These are phyloP conservation scores for Aspergillus sergii DNA, from an alignment of 2,329 filamentous ascomycete species.

Conservation along the genomic window DNA sequence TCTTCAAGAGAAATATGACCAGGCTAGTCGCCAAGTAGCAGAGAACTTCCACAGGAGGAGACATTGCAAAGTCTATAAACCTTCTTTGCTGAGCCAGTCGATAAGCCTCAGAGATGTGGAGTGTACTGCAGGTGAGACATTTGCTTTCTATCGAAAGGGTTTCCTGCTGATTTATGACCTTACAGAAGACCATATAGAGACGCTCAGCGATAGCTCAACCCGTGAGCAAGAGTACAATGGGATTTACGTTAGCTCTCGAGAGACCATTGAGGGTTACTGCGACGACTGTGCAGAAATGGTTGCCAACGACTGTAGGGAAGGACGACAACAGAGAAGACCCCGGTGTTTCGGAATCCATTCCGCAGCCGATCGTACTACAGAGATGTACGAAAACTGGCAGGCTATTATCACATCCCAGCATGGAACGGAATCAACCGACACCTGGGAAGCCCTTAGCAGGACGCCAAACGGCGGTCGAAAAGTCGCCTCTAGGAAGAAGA, in stretches of 20 bases:
- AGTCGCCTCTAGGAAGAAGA: neutral
- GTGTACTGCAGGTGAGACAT: neutral
- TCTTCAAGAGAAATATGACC: neutral
- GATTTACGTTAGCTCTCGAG: neutral
- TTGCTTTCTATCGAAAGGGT: neutral
- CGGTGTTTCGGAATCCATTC: neutral
- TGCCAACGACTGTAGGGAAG: neutral
- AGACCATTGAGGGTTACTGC: neutral
- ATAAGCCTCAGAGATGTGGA: neutral
- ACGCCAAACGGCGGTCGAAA: neutral
- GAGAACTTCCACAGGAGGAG: neutral
- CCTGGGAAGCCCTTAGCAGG: neutral
- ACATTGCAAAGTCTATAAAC: neutral
- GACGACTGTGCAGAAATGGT: neutral
- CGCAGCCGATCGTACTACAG: neutral
- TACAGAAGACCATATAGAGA: neutral
- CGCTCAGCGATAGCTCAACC: neutral
- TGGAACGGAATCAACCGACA: neutral
- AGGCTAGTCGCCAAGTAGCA: neutral
- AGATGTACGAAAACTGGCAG: neutral
- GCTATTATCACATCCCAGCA: neutral
- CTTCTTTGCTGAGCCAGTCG: constrained; percentile 10
- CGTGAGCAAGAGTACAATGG: neutral
- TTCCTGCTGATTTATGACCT: neutral
- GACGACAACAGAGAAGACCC: neutral